Evolutionary conservation across 1,284 basidiomycete genomes (phyloP).

Genomic region (Hypsizygus ulmarius): DNA sequence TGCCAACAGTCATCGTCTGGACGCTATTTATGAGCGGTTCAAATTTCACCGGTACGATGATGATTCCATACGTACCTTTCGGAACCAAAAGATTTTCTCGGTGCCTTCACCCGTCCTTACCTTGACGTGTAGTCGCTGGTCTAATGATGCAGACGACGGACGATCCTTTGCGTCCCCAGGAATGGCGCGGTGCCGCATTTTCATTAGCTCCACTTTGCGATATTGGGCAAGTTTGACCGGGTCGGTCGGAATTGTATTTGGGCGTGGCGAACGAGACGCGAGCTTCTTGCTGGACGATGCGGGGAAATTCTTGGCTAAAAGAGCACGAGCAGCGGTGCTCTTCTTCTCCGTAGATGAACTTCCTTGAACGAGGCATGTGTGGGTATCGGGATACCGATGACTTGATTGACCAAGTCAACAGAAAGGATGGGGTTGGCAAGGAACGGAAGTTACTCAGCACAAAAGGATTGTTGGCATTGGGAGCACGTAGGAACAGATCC

Average conservation of each 20-base stretch:
- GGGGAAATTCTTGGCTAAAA: constrained; percentile 57
- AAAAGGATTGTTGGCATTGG: constrained; percentile 58
- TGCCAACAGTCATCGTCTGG: constrained; percentile 45
- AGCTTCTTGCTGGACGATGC: constrained; percentile 21
- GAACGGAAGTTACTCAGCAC: constrained; percentile 46
- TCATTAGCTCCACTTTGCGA: constrained; percentile 63
- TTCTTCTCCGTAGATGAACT: constrained; percentile 27
- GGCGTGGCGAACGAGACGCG: constrained; percentile 23
- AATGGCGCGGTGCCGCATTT: constrained; percentile 65
- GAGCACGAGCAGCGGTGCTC: constrained; percentile 48
- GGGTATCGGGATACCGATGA: constrained; percentile 58
- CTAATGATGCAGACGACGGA: constrained; percentile 40
- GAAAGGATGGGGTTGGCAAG: constrained; percentile 1
- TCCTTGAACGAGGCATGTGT: constrained; percentile 41
- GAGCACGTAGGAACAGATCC: constrained; percentile 40
- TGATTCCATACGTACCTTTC: constrained; percentile 46
- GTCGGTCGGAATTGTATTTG: constrained; percentile 40
- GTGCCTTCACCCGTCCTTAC: constrained; percentile 32
- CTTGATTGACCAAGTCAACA: constrained; percentile 31
- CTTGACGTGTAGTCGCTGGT: constrained; percentile 57
- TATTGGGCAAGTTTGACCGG: constrained; percentile 54
- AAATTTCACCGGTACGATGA: neutral
- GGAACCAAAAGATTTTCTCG: constrained; percentile 62
- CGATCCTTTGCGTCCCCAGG: constrained; percentile 60
- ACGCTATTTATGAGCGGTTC: neutral